Base-by-base conservation (phyloP, 371 early-diverging fungal species). In the Apophysomyces ossiformis region DNA sequence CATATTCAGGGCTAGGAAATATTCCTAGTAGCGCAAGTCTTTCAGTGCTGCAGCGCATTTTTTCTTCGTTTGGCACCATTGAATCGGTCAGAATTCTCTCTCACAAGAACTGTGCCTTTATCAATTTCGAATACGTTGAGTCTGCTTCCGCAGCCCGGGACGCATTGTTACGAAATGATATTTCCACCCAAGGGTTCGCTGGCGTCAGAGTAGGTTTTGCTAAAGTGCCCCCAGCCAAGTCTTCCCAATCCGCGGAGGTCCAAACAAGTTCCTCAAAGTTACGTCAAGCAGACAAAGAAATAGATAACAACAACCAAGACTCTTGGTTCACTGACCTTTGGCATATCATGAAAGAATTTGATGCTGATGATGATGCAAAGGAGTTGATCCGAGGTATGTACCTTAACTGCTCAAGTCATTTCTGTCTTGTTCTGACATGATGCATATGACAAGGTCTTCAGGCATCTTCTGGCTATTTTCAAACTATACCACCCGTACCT, bases 61-160 rank as follows among this genome's bases (percentile, higher is more conserved):
- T 98, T 72, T 65, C 86, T 21, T 79, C 80, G n/a, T 97, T 87
- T 78, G 99, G 99, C 35, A 69, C 85, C 0, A 92, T 98, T 58
- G 99, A 98, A 75, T 96, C 96, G 5, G 94, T 94, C 18, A 89
- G 99, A 9, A 95, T 98, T 1, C 74, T 97, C 68, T 92, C 95
- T 4, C 97, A 96, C 81, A 98, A 98, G 75, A 96, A 94, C 74
- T 98, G 97, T 72, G 98, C 96, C 0, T 98, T 98, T 73, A 94
- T 98, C 69, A 97, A 97, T 78, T 98, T 96, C 80, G 91, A 90
- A 37, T 77, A 76, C 35, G 83, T 92, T 32, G 95, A 94, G 38
- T 95, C 95, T 68, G 96, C 99, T 3, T 85, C 95, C 45, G 83
- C 85, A 35, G 98, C 98, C 21, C 89, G 92, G 67, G 90, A 92